phyloP scores from a whole-genome alignment of 2,329 filamentous ascomycete species.

The Fusarium buharicum region DNA sequence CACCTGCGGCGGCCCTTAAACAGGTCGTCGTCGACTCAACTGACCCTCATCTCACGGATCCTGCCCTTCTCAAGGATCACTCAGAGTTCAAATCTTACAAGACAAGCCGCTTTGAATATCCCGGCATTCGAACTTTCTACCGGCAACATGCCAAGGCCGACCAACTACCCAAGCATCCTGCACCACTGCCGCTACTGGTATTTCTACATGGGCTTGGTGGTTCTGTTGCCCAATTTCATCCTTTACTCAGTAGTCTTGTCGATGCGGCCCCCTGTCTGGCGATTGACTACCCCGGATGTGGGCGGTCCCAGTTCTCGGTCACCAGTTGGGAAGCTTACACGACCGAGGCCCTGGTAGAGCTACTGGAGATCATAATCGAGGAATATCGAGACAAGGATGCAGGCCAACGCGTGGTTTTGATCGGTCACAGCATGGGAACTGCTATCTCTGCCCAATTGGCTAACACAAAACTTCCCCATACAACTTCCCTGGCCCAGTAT shows the following conservation, averaged over 20 bases:
- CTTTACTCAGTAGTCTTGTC: slow-evolving; percentile 81
- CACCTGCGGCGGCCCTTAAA: slow-evolving; percentile 30
- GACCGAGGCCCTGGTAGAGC: slow-evolving; percentile 76
- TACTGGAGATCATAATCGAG: slow-evolving; percentile 80
- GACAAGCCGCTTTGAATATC: slow-evolving; percentile 77
- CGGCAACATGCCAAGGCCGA: slow-evolving; percentile 83
- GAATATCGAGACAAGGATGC: slow-evolving; percentile 73
- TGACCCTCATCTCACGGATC: slow-evolving; percentile 70
- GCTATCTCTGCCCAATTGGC: slow-evolving; percentile 79
- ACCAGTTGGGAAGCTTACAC: slow-evolving; percentile 81
- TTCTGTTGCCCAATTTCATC: slow-evolving; percentile 86
- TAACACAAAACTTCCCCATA: slow-evolving; percentile 55
- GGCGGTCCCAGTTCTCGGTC: slow-evolving; percentile 78
- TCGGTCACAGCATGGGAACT: slow-evolving; percentile 92
- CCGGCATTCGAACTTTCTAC: slow-evolving; percentile 83
- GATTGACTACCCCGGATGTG: slow-evolving; percentile 91
- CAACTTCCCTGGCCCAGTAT: slow-evolving; percentile 65
- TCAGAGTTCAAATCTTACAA: slow-evolving; percentile 77
- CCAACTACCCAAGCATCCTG: slow-evolving; percentile 78
- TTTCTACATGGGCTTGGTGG: slow-evolving; percentile 96
- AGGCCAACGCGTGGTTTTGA: slow-evolving; percentile 78
- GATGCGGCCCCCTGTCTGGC: slow-evolving; percentile 84
- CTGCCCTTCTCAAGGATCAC: slow-evolving; percentile 81
- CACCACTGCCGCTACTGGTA: slow-evolving; percentile 83
- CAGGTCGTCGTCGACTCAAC: slow-evolving; percentile 42